A percentile compares a stretch with the other conserved stretches of the same genome.
Evolutionary conservation across 495 filamentous ascomycete species (phyloP).

Genomic region (Chaetomium cochliodes): DNA sequence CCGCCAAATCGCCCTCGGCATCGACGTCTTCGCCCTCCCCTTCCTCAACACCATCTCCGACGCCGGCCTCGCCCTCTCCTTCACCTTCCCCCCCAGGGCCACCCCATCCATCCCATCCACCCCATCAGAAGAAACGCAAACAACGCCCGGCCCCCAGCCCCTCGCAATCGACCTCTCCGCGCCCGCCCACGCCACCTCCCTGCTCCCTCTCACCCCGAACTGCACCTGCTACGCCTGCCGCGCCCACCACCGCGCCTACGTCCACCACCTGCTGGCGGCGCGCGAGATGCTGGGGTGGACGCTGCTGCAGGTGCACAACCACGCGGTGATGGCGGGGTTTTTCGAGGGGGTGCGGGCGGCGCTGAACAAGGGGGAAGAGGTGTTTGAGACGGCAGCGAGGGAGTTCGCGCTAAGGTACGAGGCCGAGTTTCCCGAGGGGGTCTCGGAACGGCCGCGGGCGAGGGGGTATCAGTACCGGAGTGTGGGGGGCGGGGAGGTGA

Average conservation of each 20-base stretch:
- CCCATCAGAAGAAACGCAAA: not conserved
- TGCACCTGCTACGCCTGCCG: constrained; percentile 86
- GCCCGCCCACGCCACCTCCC: constrained; percentile 52
- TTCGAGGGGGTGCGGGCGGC: constrained; percentile 63
- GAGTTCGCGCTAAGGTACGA: constrained; percentile 64
- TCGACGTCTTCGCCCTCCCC: constrained; percentile 75
- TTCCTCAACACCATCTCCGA: constrained; percentile 75
- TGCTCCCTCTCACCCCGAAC: constrained; percentile 54
- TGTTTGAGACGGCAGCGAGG: constrained; percentile 59
- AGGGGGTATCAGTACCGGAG: constrained; percentile 83
- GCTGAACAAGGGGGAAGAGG: constrained; percentile 53
- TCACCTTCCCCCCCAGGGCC: constrained; percentile 63
- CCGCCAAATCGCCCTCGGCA: constrained; percentile 66
- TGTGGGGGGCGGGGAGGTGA: constrained; percentile 61
- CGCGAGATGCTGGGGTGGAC: constrained; percentile 98
- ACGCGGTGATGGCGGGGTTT: constrained; percentile 67
- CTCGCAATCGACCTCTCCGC: constrained; percentile 79
- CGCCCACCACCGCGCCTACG: constrained; percentile 78
- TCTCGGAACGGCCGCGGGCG: constrained; percentile 74
- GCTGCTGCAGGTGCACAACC: constrained; percentile 87
- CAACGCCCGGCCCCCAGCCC: constrained; percentile 32
- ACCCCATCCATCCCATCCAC: not conserved
- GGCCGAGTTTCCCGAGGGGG: constrained; percentile 64
- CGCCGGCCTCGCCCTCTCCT: constrained; percentile 79
- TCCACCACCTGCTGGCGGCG: constrained; percentile 80